phyloP scores from a whole-genome alignment of 192 early-diverging fungal genomes.

The Lobosporangium transversale region DNA sequence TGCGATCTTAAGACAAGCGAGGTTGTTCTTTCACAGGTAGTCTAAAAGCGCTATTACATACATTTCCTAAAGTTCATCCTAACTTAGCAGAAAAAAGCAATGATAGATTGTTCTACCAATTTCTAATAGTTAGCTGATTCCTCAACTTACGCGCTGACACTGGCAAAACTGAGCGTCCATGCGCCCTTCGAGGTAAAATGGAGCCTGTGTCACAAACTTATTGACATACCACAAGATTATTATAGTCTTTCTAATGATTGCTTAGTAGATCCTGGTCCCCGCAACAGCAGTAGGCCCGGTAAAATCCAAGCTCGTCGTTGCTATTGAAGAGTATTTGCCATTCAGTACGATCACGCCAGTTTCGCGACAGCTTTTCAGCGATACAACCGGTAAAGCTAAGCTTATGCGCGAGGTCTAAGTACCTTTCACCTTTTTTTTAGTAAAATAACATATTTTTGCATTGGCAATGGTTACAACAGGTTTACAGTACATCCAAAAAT shows the following conservation, averaged over 20 bases:
- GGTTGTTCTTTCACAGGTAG: constrained; percentile 70
- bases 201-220: neutral
- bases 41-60: neutral
- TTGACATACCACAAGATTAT: neutral
- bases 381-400: constrained; percentile 41
- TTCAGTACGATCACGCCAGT: constrained; percentile 59
- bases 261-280: constrained; percentile 61
- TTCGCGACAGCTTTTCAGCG: constrained; percentile 69
- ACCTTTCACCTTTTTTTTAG: neutral
- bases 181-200: constrained; percentile 65
- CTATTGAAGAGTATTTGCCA: constrained; percentile 56
- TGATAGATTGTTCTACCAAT: neutral
- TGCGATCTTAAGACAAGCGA: constrained; percentile 68
- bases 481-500: constrained; percentile 52
- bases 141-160: constrained; percentile 66
- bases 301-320: constrained; percentile 62
- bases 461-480: constrained; percentile 12
- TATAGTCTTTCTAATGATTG: neutral
- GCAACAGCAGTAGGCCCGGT: constrained; percentile 58
- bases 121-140: constrained; percentile 67
- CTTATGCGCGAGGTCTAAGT: neutral
- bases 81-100: neutral
- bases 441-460: neutral
- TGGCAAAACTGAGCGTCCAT: constrained; percentile 68
- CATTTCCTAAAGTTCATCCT: neutral